Evolutionary conservation across 73 alveolate species (phyloP), one percentile per base, ranked within the genome.

Genomic region (Paramecium sonneborni): DNA sequence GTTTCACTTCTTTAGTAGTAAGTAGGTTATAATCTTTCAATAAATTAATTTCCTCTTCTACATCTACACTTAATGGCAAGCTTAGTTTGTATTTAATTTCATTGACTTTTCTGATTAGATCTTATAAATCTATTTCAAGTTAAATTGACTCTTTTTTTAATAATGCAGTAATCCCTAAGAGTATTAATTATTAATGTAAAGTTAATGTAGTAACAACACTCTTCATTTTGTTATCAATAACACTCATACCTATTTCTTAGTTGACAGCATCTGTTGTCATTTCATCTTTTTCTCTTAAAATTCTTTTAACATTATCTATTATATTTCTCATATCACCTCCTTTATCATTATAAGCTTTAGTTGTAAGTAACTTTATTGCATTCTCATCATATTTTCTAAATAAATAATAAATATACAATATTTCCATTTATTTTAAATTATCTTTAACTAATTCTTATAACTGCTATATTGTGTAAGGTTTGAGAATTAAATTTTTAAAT

Each of bases 261-360:
- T 39, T 79, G 15, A 41, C 30, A 43, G 34, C 43, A n/a, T 79
- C 90, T 46, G 30, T 79, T 15, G 90, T 79, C 10, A 79, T n/a
- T 43, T 23, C 72, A 9, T 39, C 18, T 43, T 34, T 44, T 1
- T 79, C 20, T 46, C 74, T 21, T 4, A 46, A 43, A 9, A 24
- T 30, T 15, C 72, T 79, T 43, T 79, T 79, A 1, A 32, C 18
- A 11, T 20, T 79, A 3, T 79, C 90, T 1, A 43, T 18, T 18
- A 79, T 39, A 79, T 79, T 79, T 46, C 90, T 79, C 90, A 79
- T 79, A 41, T 79, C 90, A 3, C 90, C 90, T 9, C 90, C 90
- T 12, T 79, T 79, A 14, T 79, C 90, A 79, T 39, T 46, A 44
- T 43, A 79, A 1, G 76, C 90, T 46, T 32, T 38, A 0, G 46